Conservation (phyloP, 177 flowering plant species). For the Viscum album region DNA sequence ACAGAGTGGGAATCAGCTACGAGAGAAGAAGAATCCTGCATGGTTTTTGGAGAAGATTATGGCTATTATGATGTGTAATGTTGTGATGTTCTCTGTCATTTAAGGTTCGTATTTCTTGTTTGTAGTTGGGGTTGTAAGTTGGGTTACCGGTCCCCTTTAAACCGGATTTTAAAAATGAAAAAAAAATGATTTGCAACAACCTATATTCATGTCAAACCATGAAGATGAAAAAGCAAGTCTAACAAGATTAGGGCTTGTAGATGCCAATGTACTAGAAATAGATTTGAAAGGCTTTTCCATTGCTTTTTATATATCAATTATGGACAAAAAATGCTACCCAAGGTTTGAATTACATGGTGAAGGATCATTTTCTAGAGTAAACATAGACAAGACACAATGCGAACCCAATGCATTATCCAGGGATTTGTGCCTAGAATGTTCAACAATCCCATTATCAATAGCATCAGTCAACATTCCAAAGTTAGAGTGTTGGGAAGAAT, state of each 20-base stretch:
- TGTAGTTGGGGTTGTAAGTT: too few species aligned
- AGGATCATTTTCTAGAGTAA: conserved; percentile 85
- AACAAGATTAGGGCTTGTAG: conserved; percentile 34
- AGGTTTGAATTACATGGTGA: conserved; percentile 76
- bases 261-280: conserved; percentile 19
- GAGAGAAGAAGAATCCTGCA: too few species aligned
- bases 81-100: too few species aligned
- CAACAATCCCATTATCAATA: conserved; percentile 52
- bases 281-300: conserved; percentile 43
- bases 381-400: conserved; percentile 67
- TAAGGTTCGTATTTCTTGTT: too few species aligned
- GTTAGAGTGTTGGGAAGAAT: conserved; percentile 86
- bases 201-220: conserved; percentile 87
- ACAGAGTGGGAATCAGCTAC: too few species aligned
- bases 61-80: too few species aligned
- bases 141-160: too few species aligned
- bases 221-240: conserved; percentile 89
- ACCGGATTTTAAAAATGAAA: too few species aligned
- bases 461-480: conserved; percentile 50
- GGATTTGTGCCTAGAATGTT: conserved; percentile 41
- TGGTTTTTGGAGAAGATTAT: too few species aligned
- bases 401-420: conserved; percentile 65
- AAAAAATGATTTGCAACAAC: conserved; percentile 19
- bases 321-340: conserved; percentile 64
- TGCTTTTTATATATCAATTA: conserved; percentile 88